These are phyloP conservation scores for Lolium multiflorum DNA, from an alignment of 176 grass and related monocot genomes.

Conservation along the genomic window DNA sequence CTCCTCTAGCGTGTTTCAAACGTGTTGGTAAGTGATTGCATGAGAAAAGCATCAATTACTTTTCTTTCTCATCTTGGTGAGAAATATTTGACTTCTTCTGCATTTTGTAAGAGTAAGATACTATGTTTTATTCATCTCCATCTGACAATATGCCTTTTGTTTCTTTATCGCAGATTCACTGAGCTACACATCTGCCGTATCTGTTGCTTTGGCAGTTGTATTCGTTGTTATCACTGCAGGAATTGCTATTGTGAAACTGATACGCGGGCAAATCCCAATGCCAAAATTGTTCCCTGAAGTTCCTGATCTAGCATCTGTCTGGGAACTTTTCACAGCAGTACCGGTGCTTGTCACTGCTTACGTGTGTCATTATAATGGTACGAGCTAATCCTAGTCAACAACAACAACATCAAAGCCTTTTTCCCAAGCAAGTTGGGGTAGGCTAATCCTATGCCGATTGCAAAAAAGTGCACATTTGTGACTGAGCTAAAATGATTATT, in stretches of 20 bases:
- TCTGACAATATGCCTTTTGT: conserved; percentile 29
- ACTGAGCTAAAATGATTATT: not conserved
- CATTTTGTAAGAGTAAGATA: not conserved
- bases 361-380: conserved; percentile 98
- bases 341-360: conserved; percentile 95
- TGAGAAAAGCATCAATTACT: not conserved
- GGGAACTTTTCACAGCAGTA: conserved; percentile 94
- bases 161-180: conserved; percentile 79
- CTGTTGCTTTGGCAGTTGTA: conserved; percentile 82
- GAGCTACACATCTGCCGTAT: conserved; percentile 88
- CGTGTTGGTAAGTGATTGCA: conserved; percentile 64
- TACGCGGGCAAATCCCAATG: conserved; percentile 73
- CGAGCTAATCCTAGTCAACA: not conserved
- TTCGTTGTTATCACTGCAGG: conserved; percentile 94
- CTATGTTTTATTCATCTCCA: not conserved
- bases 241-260: conserved; percentile 87
- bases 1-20: conserved; percentile 86
- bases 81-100: not conserved
- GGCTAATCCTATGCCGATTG: too few relatives aligned
- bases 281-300: conserved; percentile 86
- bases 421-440: too few relatives aligned
- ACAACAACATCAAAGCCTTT: too few relatives aligned
- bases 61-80: not conserved
- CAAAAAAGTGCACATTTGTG: not conserved
- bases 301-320: conserved; percentile 78